phyloP scores from a whole-genome alignment of 116 monocot species.

The Trichopus zeylanicus region DNA sequence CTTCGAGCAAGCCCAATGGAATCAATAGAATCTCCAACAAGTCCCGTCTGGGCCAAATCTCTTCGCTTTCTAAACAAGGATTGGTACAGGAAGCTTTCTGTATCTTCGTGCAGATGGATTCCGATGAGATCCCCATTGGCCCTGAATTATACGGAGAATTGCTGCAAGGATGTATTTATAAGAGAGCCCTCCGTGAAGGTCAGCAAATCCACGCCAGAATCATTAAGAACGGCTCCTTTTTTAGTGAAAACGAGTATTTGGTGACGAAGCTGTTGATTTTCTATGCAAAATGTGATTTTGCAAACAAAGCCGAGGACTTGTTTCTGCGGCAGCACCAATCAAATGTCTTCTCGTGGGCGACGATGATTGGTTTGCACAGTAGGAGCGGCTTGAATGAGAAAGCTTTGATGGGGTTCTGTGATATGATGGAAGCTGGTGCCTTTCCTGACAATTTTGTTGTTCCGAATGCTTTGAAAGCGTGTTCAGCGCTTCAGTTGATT shows the following conservation, averaged over 20 bases:
- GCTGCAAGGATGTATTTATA: slow-evolving; percentile 32
- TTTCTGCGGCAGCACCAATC: slow-evolving; percentile 18
- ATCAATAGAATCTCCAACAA: slow-evolving; percentile 1
- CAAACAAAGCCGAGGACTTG: slow-evolving; percentile 13
- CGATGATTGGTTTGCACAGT: slow-evolving; percentile 35
- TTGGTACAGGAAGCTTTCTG: slow-evolving; percentile 17
- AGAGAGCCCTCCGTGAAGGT: slow-evolving; percentile 25
- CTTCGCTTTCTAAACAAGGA: slow-evolving; percentile 33
- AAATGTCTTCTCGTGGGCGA: slow-evolving; percentile 49
- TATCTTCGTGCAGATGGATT: slow-evolving; percentile 25
- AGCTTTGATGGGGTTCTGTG: slow-evolving; percentile 22
- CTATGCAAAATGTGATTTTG: slow-evolving; percentile 32
- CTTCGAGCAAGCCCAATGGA: neutral
- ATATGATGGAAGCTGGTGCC: slow-evolving; percentile 27
- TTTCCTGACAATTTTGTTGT: slow-evolving; percentile 40
- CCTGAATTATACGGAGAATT: slow-evolving; percentile 36
- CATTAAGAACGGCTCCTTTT: slow-evolving; percentile 32
- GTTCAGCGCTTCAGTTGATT: slow-evolving; percentile 15
- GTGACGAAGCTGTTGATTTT: slow-evolving; percentile 38
- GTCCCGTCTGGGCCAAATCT: slow-evolving; percentile 18
- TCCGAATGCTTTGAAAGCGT: slow-evolving; percentile 39
- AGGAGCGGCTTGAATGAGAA: slow-evolving; percentile 17
- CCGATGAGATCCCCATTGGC: slow-evolving; percentile 12
- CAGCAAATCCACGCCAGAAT: slow-evolving; percentile 36
- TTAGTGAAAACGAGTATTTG: slow-evolving; percentile 30